Conservation (phyloP, 2,329 filamentous ascomycete genomes). For the Purpureocillium lavendulum region DNA sequence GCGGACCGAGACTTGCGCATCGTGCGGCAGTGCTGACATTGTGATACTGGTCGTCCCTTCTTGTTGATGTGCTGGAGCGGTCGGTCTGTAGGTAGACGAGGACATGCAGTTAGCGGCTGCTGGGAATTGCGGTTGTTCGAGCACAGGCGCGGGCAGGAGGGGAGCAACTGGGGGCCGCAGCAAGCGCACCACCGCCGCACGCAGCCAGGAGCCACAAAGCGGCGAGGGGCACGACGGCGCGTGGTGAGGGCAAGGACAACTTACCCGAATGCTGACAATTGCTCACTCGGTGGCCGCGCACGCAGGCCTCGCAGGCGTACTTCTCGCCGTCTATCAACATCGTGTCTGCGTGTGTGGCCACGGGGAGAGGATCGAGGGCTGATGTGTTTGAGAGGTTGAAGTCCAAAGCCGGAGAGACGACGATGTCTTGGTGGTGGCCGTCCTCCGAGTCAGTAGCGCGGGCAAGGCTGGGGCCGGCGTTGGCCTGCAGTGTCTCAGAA, state of each 20-base stretch:
- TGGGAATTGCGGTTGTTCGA: neutral
- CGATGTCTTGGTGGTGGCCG: neutral
- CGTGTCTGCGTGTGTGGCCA: constrained; percentile 12
- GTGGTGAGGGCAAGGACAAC: constrained; percentile 26
- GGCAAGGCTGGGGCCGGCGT: constrained; percentile 9
- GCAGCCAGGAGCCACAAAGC: neutral
- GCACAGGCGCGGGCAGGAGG: too few relatives aligned
- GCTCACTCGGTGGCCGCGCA: constrained; percentile 96
- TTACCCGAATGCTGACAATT: constrained; percentile 93
- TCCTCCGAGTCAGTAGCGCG: constrained; percentile 6
- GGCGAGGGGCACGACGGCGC: constrained; percentile 6
- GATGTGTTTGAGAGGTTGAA: constrained; percentile 1
- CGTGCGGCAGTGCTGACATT: constrained; percentile 93
- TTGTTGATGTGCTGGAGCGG: constrained; percentile 92
- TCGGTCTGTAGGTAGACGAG: constrained; percentile 53
- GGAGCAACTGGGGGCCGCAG: too few relatives aligned
- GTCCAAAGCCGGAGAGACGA: neutral
- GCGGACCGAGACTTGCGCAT: constrained; percentile 94
- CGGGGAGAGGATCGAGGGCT: neutral
- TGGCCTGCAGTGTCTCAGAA: constrained; percentile 9
- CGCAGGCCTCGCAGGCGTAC: constrained; percentile 95
- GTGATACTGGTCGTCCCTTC: constrained; percentile 93
- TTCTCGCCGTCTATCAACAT: constrained; percentile 95
- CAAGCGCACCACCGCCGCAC: too few relatives aligned
- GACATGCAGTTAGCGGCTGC: constrained; percentile 13